Conservation (phyloP, 768 basidiomycete species). For the Lentinula edodes region DNA sequence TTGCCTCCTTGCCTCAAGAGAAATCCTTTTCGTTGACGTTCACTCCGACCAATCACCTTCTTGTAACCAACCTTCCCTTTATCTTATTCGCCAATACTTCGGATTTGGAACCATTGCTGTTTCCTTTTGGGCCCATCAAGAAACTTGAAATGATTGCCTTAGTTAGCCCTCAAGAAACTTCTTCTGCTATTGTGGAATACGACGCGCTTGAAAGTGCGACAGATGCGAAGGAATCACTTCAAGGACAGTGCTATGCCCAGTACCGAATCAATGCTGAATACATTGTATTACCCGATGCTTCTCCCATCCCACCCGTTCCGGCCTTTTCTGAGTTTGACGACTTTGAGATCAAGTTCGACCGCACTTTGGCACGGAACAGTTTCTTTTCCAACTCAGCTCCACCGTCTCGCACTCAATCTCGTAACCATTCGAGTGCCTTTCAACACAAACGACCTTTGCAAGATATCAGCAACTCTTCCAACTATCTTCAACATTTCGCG, state of each 20-base stretch:
- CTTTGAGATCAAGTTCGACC: not conserved
- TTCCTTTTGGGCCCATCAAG: constrained; percentile 66
- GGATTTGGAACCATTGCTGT: constrained; percentile 69
- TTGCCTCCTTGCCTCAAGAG: constrained; percentile 18
- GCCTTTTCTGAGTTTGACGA: not conserved
- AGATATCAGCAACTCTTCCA: constrained; percentile 7
- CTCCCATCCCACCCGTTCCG: not conserved
- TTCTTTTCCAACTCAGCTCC: not conserved
- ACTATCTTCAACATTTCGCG: constrained; percentile 6
- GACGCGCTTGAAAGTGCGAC: constrained; percentile 44
- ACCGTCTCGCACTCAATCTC: constrained; percentile 1
- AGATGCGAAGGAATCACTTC: constrained; percentile 59
- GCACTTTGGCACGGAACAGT: not conserved
- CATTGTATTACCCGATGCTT: constrained; percentile 4
- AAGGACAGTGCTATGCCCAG: constrained; percentile 58
- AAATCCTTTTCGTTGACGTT: constrained; percentile 26
- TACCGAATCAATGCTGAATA: constrained; percentile 31
- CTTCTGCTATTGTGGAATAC: constrained; percentile 64
- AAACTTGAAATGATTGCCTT: constrained; percentile 48
- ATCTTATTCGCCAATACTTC: constrained; percentile 60
- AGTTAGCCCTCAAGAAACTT: constrained; percentile 31
- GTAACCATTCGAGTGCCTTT: not conserved
- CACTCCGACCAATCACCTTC: constrained; percentile 43
- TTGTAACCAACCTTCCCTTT: constrained; percentile 62
- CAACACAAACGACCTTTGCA: constrained; percentile 5